Evolutionary conservation across 75 land plant species (phyloP).

Genomic region (Cunninghamia lanceolata): DNA sequence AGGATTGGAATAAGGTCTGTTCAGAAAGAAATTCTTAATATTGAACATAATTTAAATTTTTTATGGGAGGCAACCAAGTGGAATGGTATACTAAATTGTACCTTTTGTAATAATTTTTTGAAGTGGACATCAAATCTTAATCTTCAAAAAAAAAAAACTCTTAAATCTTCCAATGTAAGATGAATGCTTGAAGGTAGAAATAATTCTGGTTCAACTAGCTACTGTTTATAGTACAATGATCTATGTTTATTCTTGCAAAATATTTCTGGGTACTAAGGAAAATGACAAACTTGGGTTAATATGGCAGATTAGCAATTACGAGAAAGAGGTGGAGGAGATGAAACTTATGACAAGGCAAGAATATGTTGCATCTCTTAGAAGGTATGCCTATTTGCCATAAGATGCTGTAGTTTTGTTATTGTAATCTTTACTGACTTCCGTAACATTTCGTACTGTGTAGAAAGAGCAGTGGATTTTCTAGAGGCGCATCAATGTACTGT

Average conservation of each 20-base stretch:
- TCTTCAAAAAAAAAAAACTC: background rate
- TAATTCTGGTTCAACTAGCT: background rate
- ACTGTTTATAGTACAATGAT: background rate
- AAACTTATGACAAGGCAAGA: conserved; percentile 81
- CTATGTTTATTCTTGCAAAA: background rate
- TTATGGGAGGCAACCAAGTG: too few relatives aligned
- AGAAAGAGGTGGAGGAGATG: conserved; percentile 82
- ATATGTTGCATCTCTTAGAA: conserved; percentile 74
- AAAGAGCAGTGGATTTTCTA: conserved; percentile 91
- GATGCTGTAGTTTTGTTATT: background rate
- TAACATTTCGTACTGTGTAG: conserved; percentile 28
- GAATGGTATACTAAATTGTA: too few relatives aligned
- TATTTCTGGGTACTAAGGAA: background rate
- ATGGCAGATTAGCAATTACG: conserved; percentile 36
- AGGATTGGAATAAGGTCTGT: too few relatives aligned
- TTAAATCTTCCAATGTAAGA: background rate
- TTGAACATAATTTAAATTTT: too few relatives aligned
- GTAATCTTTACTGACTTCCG: background rate
- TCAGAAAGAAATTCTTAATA: too few relatives aligned
- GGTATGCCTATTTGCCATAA: conserved; percentile 27
- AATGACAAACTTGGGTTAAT: background rate
- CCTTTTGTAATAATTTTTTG: too few relatives aligned
- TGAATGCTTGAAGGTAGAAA: background rate
- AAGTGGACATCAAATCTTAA: background rate
- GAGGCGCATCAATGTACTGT: conserved; percentile 86